A percentile compares a stretch with the other conserved stretches of the same genome.
These are phyloP conservation scores for Globisporangium ultimum DNA, from an alignment of 352 stramenopile species.

Conservation along the genomic window DNA sequence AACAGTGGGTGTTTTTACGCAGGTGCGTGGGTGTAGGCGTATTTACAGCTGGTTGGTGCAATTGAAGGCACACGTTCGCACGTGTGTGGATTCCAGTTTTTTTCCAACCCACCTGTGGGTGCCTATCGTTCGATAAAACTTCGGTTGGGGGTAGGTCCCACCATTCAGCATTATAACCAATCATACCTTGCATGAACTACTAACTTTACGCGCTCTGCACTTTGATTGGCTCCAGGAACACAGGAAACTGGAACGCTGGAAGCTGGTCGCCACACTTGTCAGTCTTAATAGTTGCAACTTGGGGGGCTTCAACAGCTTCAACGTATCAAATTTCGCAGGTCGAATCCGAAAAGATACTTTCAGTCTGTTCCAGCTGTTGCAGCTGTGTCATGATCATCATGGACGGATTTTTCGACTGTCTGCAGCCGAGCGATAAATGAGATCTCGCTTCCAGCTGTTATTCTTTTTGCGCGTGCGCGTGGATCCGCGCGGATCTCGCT, in stretches of 20 bases:
- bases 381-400: background rate
- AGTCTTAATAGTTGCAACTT: conserved; percentile 3
- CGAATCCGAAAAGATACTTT: conserved; percentile 8
- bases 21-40: too few relatives aligned
- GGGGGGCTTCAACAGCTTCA: background rate
- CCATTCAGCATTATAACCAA: background rate
- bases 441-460: background rate
- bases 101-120: background rate
- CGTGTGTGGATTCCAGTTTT: background rate
- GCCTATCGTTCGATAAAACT: background rate
- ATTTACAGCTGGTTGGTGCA: too few relatives aligned
- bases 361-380: background rate
- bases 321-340: background rate
- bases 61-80: background rate
- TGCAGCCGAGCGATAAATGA: background rate
- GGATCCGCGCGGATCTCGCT: background rate
- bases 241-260: background rate
- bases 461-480: background rate
- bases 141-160: conserved; percentile 2
- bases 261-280: conserved; percentile 4
- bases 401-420: background rate
- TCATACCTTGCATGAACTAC: background rate
- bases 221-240: background rate
- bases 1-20: background rate
- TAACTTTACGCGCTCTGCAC: background rate